Conservation (phyloP, 345 rosid species). For the Linum trigynum region DNA sequence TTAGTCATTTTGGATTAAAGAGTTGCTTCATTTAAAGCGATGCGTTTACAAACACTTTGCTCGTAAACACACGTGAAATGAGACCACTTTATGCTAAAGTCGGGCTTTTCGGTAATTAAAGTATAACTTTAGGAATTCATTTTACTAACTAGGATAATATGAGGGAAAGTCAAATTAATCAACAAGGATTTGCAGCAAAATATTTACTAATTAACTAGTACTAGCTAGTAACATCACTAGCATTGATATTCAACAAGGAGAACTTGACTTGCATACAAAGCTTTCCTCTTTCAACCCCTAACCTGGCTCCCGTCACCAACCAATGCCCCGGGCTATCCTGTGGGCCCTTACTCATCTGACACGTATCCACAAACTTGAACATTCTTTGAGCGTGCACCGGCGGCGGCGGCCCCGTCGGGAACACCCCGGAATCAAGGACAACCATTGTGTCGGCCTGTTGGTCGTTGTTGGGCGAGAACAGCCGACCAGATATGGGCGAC, state of each 20-base stretch:
- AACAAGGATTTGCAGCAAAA: not conserved
- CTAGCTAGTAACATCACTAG: too few relatives aligned
- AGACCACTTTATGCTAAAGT: too few relatives aligned
- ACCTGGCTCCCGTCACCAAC: slow-evolving; percentile 72
- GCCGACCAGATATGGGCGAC: slow-evolving; percentile 50
- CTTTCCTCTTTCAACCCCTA: slow-evolving; percentile 67
- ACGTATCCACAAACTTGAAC: slow-evolving; percentile 56
- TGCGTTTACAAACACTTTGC: too few relatives aligned
- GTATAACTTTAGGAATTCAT: too few relatives aligned
- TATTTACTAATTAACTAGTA: too few relatives aligned
- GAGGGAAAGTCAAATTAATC: too few relatives aligned
- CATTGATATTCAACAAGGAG: slow-evolving; percentile 35
- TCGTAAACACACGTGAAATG: too few relatives aligned
- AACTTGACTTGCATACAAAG: slow-evolving; percentile 72
- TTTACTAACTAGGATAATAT: too few relatives aligned
- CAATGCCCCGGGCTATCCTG: slow-evolving; percentile 88
- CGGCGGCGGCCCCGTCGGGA: slow-evolving; percentile 78
- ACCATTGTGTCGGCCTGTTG: slow-evolving; percentile 16
- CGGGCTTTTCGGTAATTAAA: too few relatives aligned
- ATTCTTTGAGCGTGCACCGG: slow-evolving; percentile 62
- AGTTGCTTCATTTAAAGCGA: too few relatives aligned
- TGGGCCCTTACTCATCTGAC: slow-evolving; percentile 71
- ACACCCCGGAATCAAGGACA: slow-evolving; percentile 70
- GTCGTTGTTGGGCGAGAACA: slow-evolving; percentile 46
- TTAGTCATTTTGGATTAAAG: too few relatives aligned